Base-by-base conservation (phyloP, 805 yeast genomes). In the Grigorovia humatica region DNA sequence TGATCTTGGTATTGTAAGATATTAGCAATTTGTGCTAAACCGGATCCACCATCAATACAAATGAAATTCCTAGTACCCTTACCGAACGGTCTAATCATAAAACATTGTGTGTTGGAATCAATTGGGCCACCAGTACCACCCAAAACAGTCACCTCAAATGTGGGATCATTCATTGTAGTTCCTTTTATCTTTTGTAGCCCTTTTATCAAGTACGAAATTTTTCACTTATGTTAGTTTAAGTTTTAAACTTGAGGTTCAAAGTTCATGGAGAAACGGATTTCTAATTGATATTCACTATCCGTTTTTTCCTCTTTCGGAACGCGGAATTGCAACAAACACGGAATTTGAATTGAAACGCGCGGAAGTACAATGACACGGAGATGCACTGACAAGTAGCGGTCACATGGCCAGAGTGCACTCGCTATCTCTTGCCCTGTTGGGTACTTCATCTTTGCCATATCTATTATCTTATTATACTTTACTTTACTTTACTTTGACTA, bases 101-200 rank as follows among this genome's bases (percentile, higher is more conserved):
- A 77, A 2, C 87, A 74, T 56, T 91, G 87, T 3, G 85, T 86
- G 17, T 74, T 70, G 7, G 82, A 77, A 35, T 86, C 93, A 12
- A 81, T 62, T 0, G 96, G 96, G 1, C 96, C 96, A 7, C 96
- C 96, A 2, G 87, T 78, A 23, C 86, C 78, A 7, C 96, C 96
- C 55, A 85, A 68, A 27, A 83, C 77, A 1, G 85, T 79, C 18
- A 85, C 58, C 54, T 83, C 38, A 32, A 32, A 32, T 9, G 38
- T 32, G 15, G 15, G 15, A 32, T 13, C 38, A 4, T 32, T 9
- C 38, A 32, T 32, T 13, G 3, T 30, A 30, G 7, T 9, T 30
- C 7, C 7, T 42, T 12, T 19, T 19, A 42, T 17, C 44, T 7
- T 42, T 42, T 18, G 44, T 18, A 9, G 44, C 6, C 27, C 27